Evolutionary conservation across 768 basidiomycete species (phyloP).

Genomic region (Boletus rex-veris): DNA sequence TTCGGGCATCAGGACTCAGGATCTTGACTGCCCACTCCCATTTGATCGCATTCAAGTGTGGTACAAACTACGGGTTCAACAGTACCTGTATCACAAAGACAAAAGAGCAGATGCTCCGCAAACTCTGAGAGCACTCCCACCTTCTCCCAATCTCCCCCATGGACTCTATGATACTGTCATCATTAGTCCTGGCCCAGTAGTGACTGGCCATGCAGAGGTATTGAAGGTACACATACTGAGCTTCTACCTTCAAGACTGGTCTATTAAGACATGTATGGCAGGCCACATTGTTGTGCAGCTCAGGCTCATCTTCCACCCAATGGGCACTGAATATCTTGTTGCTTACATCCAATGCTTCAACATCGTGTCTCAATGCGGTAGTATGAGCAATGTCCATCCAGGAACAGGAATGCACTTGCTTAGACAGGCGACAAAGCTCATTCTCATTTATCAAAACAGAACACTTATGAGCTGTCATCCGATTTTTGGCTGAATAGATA

Average conservation of each 20-base stretch:
- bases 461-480: too few species aligned
- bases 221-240: background rate
- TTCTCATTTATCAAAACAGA: too few species aligned
- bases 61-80: background rate
- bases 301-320: background rate
- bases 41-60: conserved; percentile 2
- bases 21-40: background rate
- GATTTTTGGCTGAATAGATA: too few species aligned
- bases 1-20: background rate
- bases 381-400: too few species aligned
- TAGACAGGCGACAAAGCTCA: too few species aligned
- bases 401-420: too few species aligned
- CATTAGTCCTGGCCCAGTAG: background rate
- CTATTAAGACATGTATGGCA: background rate
- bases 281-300: background rate
- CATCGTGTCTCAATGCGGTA: too few species aligned
- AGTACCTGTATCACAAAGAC: too few species aligned
- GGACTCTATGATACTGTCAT: background rate
- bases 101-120: background rate
- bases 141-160: background rate
- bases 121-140: background rate
- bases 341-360: too few species aligned
- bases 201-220: too few species aligned
- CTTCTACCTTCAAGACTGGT: background rate
- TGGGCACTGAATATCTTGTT: background rate